Base-by-base conservation (phyloP, 495 filamentous ascomycete genomes). In the Neurospora sp. region DNA sequence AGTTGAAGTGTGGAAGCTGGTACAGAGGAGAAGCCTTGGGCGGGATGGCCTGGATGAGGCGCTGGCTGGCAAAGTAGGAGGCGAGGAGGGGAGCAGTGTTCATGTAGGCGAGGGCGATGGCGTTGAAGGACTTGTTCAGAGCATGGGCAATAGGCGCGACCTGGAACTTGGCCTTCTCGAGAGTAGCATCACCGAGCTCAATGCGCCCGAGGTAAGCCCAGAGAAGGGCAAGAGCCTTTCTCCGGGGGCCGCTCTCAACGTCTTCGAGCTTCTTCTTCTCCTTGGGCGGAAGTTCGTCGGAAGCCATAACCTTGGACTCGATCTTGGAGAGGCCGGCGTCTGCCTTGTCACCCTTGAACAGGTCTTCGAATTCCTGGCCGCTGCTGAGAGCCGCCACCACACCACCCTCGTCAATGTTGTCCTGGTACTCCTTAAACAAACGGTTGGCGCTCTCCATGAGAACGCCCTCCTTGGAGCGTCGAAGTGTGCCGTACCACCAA, bases 401-500 rank as follows among this genome's bases (percentile, higher is more conserved):
- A 46, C 91, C 93, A 71, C 92, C 91, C 75, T 93, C 91, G 69
- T 91, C 87, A 74, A 94, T 92, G 73, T 89, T 86, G 38, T 97
- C 94, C 72, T 92, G 88, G 84, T 96, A 98, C 79, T 96, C 93
- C 72, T 89, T 90, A 87, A 99, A 98, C 46, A 99, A 89, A 72
- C 93, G 92, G 77, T 96, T 96, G 72, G 96, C 94, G 80, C 92
- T 98, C 76, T 94, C 92, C 72, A 97, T 90, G 44, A 97, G 86
- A 39, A 98, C 92, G 75, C 91, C 91, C 83, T 99, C 96, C 82
- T 93, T 96, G 23, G 96, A 98, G 79, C 93, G 87, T 69, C 90
- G 87, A 79, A 97, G 93, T 8, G 93, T 97, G 71, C 96, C 96
- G 80, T 98, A 99, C 96, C 96, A 99, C 96, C 96, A 99, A 41